Percentiles rank a stretch among this genome's conserved stretches.
These are phyloP conservation scores for Cladosporium sp. DNA, from an alignment of 2,329 filamentous ascomycete genomes.

Conservation along the genomic window DNA sequence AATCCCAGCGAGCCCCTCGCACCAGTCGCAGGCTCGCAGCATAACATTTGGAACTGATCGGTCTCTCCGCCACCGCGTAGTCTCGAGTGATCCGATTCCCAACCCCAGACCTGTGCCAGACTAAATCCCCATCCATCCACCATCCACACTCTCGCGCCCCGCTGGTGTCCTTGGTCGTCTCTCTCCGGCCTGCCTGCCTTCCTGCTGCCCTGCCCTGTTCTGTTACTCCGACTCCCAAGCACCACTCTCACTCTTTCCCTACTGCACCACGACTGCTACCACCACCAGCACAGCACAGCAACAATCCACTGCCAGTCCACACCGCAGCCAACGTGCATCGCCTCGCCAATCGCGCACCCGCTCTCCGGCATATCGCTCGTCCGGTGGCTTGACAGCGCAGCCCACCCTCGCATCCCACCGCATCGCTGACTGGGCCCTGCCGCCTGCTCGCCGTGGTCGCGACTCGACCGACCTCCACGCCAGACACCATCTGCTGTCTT, in stretches of 20 bases:
- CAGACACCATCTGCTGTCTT: constrained; percentile 5
- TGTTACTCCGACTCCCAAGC: neutral
- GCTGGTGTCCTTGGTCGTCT: constrained; percentile 1
- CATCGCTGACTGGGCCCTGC: constrained; percentile 13
- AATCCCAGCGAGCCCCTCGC: neutral
- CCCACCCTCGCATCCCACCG: constrained; percentile 18
- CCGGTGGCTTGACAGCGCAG: constrained; percentile 17
- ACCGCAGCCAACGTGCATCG: constrained; percentile 6
- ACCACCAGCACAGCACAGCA: neutral
- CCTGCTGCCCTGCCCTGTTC: too few relatives aligned
- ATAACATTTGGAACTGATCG: constrained; percentile 8
- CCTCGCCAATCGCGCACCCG: constrained; percentile 11
- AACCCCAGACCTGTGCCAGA: constrained; percentile 15
- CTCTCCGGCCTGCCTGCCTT: constrained; percentile 5
- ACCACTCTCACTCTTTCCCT: neutral
- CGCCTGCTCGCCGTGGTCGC: constrained; percentile 11
- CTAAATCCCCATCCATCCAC: constrained; percentile 11
- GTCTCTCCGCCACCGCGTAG: constrained; percentile 15
- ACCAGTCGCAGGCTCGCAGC: neutral
- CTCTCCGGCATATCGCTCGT: constrained; percentile 10
- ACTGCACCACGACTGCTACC: neutral
- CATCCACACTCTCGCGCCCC: constrained; percentile 7
- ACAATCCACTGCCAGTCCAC: neutral
- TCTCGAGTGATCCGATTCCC: neutral
- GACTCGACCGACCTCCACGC: constrained; percentile 8